A percentile compares a stretch with the other conserved stretches of the same genome.
These are phyloP conservation scores for Paracoccidioides brasiliensis DNA, from an alignment of 2,329 filamentous ascomycete genomes.

Conservation along the genomic window DNA sequence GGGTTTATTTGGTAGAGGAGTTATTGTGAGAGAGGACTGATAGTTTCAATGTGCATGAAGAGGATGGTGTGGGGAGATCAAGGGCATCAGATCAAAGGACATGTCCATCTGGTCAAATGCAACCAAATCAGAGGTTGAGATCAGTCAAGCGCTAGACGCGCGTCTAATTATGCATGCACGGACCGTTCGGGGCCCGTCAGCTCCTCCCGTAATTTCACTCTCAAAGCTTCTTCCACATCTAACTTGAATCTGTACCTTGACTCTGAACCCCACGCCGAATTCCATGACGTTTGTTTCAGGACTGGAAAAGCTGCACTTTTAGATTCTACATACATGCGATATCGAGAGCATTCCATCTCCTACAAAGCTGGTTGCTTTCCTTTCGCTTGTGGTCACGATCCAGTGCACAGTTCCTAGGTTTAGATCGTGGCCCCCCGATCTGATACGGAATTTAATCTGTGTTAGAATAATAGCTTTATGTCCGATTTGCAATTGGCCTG, in stretches of 20 bases:
- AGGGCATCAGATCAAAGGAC: neutral
- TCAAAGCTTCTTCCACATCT: neutral
- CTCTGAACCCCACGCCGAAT: conserved; percentile 4
- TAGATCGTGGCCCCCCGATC: too few relatives aligned
- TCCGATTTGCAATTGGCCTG: too few relatives aligned
- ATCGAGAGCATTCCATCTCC: neutral
- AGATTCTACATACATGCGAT: neutral
- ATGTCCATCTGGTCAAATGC: neutral
- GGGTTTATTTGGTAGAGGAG: neutral
- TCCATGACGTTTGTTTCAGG: neutral
- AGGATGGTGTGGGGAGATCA: neutral
- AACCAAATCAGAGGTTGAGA: neutral
- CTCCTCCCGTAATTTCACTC: too few relatives aligned
- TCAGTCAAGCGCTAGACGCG: neutral
- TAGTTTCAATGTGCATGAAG: neutral
- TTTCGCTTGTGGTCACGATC: neutral
- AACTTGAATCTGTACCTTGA: too few relatives aligned
- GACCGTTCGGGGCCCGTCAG: neutral
- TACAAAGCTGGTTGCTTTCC: neutral
- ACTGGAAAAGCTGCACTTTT: neutral
- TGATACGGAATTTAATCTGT: too few relatives aligned
- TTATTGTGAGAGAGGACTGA: neutral
- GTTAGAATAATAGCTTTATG: too few relatives aligned
- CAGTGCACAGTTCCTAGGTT: too few relatives aligned
- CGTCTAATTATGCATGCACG: neutral